Conservation (phyloP, 2,329 filamentous ascomycete species). For the Penicillium sp. region DNA sequence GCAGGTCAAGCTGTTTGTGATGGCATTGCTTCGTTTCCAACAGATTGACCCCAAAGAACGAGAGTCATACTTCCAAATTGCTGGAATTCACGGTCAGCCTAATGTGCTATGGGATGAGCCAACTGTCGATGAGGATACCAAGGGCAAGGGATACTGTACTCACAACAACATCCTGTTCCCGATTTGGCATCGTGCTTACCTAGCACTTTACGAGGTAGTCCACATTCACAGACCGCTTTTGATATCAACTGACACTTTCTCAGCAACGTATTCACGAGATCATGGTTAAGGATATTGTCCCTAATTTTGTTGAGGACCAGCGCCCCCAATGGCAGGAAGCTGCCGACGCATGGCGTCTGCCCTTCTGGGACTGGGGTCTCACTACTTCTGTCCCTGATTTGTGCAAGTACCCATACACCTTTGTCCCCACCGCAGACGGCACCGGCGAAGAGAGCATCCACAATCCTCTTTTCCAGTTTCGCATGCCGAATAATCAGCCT, state of each 20-base stretch:
- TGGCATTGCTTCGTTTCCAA: conserved; percentile 13
- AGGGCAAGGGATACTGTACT: conserved; percentile 68
- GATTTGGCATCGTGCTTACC: conserved; percentile 80
- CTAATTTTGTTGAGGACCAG: not conserved
- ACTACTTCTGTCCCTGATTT: conserved; percentile 26
- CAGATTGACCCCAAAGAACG: conserved; percentile 7
- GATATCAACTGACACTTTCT: not conserved
- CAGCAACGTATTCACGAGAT: conserved; percentile 43
- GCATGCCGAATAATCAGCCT: conserved; percentile 26
- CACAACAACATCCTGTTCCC: conserved; percentile 76
- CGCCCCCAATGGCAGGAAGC: conserved; percentile 44
- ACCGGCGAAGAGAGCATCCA: conserved; percentile 37
- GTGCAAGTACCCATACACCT: conserved; percentile 26
- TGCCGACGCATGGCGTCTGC: conserved; percentile 46
- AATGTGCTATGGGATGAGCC: conserved; percentile 14
- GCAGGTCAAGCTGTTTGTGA: conserved; percentile 18
- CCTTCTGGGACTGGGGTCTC: conserved; percentile 53
- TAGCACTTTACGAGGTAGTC: conserved; percentile 58
- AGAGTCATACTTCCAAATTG: conserved; percentile 14
- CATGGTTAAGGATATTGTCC: conserved; percentile 29
- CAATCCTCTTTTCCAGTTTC: conserved; percentile 50
- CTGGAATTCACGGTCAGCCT: conserved; percentile 13
- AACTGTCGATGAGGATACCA: not conserved
- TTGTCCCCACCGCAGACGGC: conserved; percentile 40
- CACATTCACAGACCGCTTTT: not conserved